These are phyloP conservation scores for Elymus sibiricus DNA, from an alignment of 176 grass and related monocot genomes.

Conservation along the genomic window DNA sequence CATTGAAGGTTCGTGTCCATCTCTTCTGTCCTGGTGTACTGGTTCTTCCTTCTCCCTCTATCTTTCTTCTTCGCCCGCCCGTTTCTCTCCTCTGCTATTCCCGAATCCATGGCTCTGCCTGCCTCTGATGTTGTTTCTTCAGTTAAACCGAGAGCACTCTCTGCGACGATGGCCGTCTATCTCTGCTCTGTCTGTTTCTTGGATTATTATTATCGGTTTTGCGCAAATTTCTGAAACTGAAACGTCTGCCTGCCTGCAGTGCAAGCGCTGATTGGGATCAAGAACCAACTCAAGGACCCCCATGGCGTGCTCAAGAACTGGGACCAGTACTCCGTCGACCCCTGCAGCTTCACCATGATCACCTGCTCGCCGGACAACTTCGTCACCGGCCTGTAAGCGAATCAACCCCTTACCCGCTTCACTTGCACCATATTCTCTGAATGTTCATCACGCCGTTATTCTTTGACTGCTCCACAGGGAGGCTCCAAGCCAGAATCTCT, in stretches of 20 bases:
- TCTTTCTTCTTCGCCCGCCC: neutral
- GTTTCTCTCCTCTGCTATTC: neutral
- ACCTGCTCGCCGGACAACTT: constrained; percentile 56
- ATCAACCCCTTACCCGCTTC: neutral
- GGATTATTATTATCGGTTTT: neutral
- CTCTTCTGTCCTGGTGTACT: neutral
- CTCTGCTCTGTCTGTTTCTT: neutral
- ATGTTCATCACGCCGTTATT: neutral
- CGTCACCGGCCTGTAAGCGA: constrained; percentile 65
- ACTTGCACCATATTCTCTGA: neutral
- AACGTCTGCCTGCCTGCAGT: constrained; percentile 33
- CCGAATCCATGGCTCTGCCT: neutral
- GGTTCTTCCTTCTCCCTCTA: neutral
- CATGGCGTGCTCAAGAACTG: constrained; percentile 74
- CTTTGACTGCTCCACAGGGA: constrained; percentile 39
- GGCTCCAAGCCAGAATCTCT: constrained; percentile 71
- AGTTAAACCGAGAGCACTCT: neutral
- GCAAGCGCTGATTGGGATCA: constrained; percentile 82
- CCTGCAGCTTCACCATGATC: constrained; percentile 84
- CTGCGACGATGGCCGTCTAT: neutral
- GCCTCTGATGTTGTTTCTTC: neutral
- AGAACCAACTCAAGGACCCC: constrained; percentile 75
- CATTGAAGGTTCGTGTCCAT: constrained; percentile 52
- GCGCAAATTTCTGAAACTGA: neutral
- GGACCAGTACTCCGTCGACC: constrained; percentile 86